Evolutionary conservation across 192 early-diverging fungal genomes (phyloP), one percentile per base, ranked within the genome.

Genomic region (Allomyces macrogynus): DNA sequence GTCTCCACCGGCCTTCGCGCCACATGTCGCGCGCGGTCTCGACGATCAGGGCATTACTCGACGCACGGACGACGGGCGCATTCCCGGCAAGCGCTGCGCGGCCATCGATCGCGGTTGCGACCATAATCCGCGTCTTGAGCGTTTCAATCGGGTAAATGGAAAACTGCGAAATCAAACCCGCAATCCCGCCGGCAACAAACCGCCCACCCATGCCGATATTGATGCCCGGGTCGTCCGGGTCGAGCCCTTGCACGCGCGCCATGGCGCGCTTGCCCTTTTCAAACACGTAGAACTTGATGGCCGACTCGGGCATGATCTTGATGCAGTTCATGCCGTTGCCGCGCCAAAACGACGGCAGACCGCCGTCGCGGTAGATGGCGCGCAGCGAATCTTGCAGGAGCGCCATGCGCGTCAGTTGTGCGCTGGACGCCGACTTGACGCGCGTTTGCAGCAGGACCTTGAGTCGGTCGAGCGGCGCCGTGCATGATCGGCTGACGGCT

Each of bases 251-350:
- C 62, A 72, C 62, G 40, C 67, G 60, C 1, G 80, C 76, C 7
- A 86, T 63, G 8, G 72, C 49, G 18, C 67, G 64, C 66, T 86
- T 86, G 43, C 69, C 67, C 27, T 78, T 72, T 67, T 89, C 88
- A 67, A 86, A 89, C 8, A 80, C 80, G 66, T 80, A 85, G 62
- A 89, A 89, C 64, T 87, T 89, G 68, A 89, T 78, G 2, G 81
- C 84, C 7, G 81, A 82, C 72, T 88, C 85, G 24, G 88, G 88
- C 25, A 79, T 79, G 70, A 89, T 88, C 70, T 88, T 88, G 64
- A 86, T 70, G 42, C 87, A 77, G 66, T 89, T 89, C 27, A 89
- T 67, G 32, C 85, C 85, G 67, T 89, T 89, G 62, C 88, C 88
- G 24, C 80, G 75, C 66, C 84, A 89, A 66, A 88, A 88, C 4